Evolutionary conservation across 2,329 filamentous ascomycete genomes (phyloP), one percentile per base, ranked within the genome.

Genomic region (Acrocalymma vagum): DNA sequence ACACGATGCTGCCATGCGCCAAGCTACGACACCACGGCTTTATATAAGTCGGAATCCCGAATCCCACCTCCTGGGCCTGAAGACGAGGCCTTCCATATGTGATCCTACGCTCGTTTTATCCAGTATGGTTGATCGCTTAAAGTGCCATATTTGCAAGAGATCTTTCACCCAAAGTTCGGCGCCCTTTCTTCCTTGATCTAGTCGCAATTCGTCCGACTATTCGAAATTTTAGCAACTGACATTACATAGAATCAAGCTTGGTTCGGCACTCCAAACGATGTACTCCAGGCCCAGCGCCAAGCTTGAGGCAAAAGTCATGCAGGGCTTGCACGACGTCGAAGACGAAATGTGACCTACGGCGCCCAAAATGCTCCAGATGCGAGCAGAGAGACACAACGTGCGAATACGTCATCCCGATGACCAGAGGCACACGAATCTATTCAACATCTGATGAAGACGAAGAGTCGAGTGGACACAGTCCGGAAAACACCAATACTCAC

Each of bases 251-350:
- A 36, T 53, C 51, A 9, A 52, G 48, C 2, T 30, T 55, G 14
- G 34, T 46, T 16, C 28, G 53, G 27, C 53, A 56, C 26, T 47
- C 51, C 5, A 52, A 45, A 42, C 37, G 50, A 32, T 54, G 53
- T 33, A 43, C 44, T 18, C 48, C 45, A 26, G 48, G 49, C 10
- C 51, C 49, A 11, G 43, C 48, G 7, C 48, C 49, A 10, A 49
- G 40, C 25, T 26, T 55, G 16, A 38, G 54, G 10, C 51, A 58
- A 41, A 58, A 58, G 35, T 47, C 45, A 13, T 58, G 54, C 42
- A 35, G 47, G 15, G 36, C 43, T 26, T 58, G 54, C 38, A 53
- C 54, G 14, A 42, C 4, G 26, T 49, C 54, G 15, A 58, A 58
- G 30, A 48, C 49, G 16, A 42, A 43, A 27, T 58, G 54, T 31